Evolutionary conservation across 1,284 basidiomycete genomes (phyloP).

Genomic region (Boletus austroedulis): DNA sequence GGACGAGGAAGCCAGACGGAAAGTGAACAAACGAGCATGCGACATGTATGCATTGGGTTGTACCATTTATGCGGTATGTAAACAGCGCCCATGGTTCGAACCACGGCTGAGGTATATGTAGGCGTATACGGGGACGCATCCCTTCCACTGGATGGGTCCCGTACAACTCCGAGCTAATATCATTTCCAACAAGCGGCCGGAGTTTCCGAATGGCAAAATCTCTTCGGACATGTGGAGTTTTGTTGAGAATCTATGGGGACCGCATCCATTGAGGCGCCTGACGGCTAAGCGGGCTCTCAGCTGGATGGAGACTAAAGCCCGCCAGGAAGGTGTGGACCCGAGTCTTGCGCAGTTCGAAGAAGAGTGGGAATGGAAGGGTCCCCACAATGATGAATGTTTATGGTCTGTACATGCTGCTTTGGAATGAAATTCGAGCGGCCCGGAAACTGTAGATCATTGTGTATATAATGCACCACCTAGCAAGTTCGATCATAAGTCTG

Average conservation of each 20-base stretch:
- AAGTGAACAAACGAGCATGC: slow-evolving; percentile 26
- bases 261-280: slow-evolving; percentile 14
- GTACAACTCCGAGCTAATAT: background rate
- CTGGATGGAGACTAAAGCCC: slow-evolving; percentile 20
- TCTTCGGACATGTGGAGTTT: slow-evolving; percentile 29
- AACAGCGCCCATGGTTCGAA: background rate
- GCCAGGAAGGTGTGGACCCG: slow-evolving; percentile 7
- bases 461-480: background rate
- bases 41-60: slow-evolving; percentile 35
- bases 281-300: slow-evolving; percentile 21
- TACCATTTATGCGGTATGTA: slow-evolving; percentile 29
- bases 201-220: slow-evolving; percentile 15
- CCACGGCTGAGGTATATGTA: background rate
- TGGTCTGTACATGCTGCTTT: slow-evolving; percentile 13
- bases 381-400: slow-evolving; percentile 7
- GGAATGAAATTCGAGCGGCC: background rate
- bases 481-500: background rate
- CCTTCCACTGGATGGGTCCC: slow-evolving; percentile 2
- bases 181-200: background rate
- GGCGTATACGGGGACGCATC: slow-evolving; percentile 19
- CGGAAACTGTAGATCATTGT: background rate
- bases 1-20: slow-evolving; percentile 2
- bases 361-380: slow-evolving; percentile 22
- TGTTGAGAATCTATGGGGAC: slow-evolving; percentile 25
- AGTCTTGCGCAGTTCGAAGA: slow-evolving; percentile 11